These are phyloP conservation scores for Dictyostelium purpureum DNA, from an alignment of 78 protist genomes.

Conservation along the genomic window DNA sequence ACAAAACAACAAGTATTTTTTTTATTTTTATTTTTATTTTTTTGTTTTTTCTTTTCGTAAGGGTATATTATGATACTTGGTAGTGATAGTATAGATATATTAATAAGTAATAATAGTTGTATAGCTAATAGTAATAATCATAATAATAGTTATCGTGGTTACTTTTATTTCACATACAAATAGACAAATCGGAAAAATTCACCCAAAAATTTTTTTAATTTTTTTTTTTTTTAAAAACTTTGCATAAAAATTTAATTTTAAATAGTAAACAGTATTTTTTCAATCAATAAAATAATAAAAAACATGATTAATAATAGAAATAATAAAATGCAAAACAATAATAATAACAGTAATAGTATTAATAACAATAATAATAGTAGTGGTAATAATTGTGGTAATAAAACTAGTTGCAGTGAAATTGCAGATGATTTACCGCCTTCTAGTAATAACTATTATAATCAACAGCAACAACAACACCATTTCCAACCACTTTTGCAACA, in stretches of 20 bases:
- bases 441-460: not conserved
- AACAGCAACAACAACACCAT: not conserved
- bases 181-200: not conserved
- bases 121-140: not conserved
- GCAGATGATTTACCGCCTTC: not conserved
- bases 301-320: not conserved
- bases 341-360: not conserved
- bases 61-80: too few relatives aligned
- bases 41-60: too few relatives aligned
- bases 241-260: too few relatives aligned
- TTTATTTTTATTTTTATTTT: too few relatives aligned
- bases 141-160: conserved; percentile 3
- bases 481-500: not conserved
- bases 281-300: not conserved
- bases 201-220: not conserved
- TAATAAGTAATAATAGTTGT: too few relatives aligned
- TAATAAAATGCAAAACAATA: not conserved
- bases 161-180: not conserved
- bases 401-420: not conserved
- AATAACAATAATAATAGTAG: not conserved
- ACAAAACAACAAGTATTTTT: too few relatives aligned
- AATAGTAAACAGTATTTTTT: not conserved
- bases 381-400: not conserved
- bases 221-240: too few relatives aligned
- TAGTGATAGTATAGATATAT: too few relatives aligned